A percentile compares a stretch with the other conserved stretches of the same genome.
Evolutionary conservation across 1,139 yeast genomes (phyloP).

Genomic region (Candida pseudoviswanathii): DNA sequence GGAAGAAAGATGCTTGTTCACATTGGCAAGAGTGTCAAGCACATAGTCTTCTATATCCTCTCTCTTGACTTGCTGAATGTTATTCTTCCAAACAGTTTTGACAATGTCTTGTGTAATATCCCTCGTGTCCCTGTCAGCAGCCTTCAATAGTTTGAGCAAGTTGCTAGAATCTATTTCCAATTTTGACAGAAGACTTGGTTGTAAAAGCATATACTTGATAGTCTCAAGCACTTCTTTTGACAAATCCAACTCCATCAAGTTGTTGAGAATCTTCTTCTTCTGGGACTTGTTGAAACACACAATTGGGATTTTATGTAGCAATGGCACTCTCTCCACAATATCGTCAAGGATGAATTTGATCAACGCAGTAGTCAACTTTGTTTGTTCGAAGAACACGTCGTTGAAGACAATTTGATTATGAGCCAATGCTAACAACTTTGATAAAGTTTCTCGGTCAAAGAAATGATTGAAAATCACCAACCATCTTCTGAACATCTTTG

Average conservation of each 20-base stretch:
- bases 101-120: slow-evolving; percentile 22
- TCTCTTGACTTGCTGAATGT: slow-evolving; percentile 27
- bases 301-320: slow-evolving; percentile 41
- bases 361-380: slow-evolving; percentile 27
- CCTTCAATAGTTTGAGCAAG: slow-evolving; percentile 24
- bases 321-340: slow-evolving; percentile 5
- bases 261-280: slow-evolving; percentile 42
- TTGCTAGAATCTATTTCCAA: slow-evolving; percentile 45
- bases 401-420: slow-evolving; percentile 1
- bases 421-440: slow-evolving; percentile 8
- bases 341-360: slow-evolving; percentile 21
- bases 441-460: slow-evolving; percentile 24
- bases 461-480: slow-evolving; percentile 44
- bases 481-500: slow-evolving; percentile 55
- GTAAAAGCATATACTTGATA: slow-evolving; percentile 38
- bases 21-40: slow-evolving; percentile 16
- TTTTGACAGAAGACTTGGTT: slow-evolving; percentile 54
- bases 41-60: slow-evolving; percentile 19
- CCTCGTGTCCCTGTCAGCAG: slow-evolving; percentile 18
- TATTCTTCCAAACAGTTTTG: slow-evolving; percentile 31
- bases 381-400: slow-evolving; percentile 49
- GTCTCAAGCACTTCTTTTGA: slow-evolving; percentile 17
- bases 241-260: slow-evolving; percentile 20
- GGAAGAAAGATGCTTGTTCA: slow-evolving; percentile 7
- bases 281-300: slow-evolving; percentile 48